Evolutionary conservation across 257 asterid species (phyloP), one percentile per base, ranked within the genome.

Genomic region (Petunia axillaris): DNA sequence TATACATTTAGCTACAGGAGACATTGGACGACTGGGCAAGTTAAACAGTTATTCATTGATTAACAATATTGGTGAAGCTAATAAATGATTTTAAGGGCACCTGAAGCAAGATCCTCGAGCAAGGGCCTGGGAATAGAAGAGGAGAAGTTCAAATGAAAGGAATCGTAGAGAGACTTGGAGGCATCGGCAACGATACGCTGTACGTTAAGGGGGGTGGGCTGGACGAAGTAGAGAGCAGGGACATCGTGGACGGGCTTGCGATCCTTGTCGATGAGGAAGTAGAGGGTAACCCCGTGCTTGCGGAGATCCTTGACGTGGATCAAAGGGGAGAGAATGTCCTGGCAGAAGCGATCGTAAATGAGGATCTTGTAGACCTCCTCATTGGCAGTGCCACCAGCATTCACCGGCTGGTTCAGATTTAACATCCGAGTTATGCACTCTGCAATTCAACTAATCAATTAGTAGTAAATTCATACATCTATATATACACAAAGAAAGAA

Each of bases 271-370:
- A 96, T 85, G 82, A 94, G 96, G 89, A 94, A 94, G 87, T 92
- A 94, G 46, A 94, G 94, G 55, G 99, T 94, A 84, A 96, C 93
- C 75, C 99, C 98, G 81, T 96, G 99, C 87, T 92, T 92, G 37
- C 99, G 98, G 80, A 96, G 85, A 86, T 96, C 98, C 91, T 94
- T 96, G 82, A 96, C 98, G 83, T 90, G 99, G 92, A 96, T 96
- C 83, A 96, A 84, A 15, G 99, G 99, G 11, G 99, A 96, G 13
- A 96, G 89, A 77, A 96, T 90, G 85, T 91, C 96, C 82, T 91
- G 98, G 83, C 99, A 96, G 83, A 96, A 96, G 73, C 94, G 86
- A 65, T 94, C 98, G 86, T 90, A 96, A 92, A 96, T 94, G 88
- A 96, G 84, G 92, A 96, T 96, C 92, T 96, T 96, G 91, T 96